Evolutionary conservation across 257 asterid species (phyloP).

Genomic region (Coffea canephora): DNA sequence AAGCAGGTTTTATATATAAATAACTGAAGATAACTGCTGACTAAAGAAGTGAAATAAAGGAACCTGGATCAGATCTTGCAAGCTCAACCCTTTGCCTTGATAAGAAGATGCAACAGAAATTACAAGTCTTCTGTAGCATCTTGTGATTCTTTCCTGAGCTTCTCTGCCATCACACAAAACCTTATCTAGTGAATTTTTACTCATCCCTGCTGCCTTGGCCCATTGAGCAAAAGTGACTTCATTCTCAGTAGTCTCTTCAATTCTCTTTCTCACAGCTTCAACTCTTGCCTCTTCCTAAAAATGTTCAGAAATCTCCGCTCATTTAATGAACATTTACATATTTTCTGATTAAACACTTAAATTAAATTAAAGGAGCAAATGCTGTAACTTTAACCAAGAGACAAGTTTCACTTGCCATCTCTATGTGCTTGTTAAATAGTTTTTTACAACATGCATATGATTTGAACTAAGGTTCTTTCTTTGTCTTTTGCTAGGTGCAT

Average conservation of each 20-base stretch:
- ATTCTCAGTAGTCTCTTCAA: conserved; percentile 30
- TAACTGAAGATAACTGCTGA: neutral
- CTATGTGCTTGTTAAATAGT: too few species aligned
- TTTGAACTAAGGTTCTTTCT: neutral
- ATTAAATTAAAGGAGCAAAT: too few species aligned
- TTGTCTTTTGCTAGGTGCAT: neutral
- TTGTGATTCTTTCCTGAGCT: conserved; percentile 47
- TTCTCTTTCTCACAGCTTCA: conserved; percentile 22
- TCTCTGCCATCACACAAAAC: conserved; percentile 57
- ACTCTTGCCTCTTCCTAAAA: conserved; percentile 63
- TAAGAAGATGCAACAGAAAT: conserved; percentile 57
- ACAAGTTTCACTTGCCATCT: too few species aligned
- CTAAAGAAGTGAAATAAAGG: neutral
- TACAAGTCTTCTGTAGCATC: conserved; percentile 53
- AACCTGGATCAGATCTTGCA: conserved; percentile 69
- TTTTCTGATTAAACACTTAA: neutral
- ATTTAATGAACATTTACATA: too few species aligned
- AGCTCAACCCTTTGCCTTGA: conserved; percentile 63
- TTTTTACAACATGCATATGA: too few species aligned
- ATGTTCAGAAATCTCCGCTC: neutral
- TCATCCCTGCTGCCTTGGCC: conserved; percentile 62
- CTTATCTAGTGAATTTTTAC: conserved; percentile 38
- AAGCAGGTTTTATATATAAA: neutral
- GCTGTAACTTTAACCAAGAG: too few species aligned
- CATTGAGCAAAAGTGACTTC: conserved; percentile 41